phyloP scores from a whole-genome alignment of 1,284 basidiomycete genomes.

The Leccinum subspadiceum region DNA sequence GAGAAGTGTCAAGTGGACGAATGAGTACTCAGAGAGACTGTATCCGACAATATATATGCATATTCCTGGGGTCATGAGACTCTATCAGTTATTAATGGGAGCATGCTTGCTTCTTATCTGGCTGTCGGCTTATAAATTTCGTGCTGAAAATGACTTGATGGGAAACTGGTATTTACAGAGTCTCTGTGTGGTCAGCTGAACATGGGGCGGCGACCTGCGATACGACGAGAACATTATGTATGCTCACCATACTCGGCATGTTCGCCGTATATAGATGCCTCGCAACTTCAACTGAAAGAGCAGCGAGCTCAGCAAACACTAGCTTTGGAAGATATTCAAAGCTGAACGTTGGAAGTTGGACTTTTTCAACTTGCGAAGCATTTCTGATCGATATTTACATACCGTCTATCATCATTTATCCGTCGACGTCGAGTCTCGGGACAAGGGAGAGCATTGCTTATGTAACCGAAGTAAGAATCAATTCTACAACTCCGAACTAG shows the following conservation, averaged over 20 bases:
- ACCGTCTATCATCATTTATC: neutral
- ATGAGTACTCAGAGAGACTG: neutral
- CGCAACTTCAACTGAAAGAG: neutral
- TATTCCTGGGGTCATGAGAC: slow-evolving; percentile 2
- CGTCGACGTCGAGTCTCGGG: no score
- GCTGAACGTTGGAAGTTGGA: neutral
- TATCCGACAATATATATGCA: slow-evolving; percentile 11
- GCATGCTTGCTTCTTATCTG: neutral
- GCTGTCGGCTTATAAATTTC: slow-evolving; percentile 4
- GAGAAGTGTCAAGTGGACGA: neutral
- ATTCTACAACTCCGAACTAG: no score
- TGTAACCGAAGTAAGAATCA: no score
- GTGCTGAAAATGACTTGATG: neutral
- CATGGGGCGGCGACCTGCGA: neutral
- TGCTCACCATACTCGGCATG: neutral
- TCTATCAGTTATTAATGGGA: neutral
- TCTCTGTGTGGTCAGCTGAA: neutral
- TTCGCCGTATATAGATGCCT: neutral
- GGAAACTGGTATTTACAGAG: neutral
- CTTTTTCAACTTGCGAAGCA: neutral
- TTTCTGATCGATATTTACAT: neutral
- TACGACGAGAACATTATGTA: neutral
- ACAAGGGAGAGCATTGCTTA: no score
- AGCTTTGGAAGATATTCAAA: neutral
- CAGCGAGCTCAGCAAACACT: neutral